phyloP scores from a whole-genome alignment of 768 basidiomycete species.

The Boletus fagicola region DNA sequence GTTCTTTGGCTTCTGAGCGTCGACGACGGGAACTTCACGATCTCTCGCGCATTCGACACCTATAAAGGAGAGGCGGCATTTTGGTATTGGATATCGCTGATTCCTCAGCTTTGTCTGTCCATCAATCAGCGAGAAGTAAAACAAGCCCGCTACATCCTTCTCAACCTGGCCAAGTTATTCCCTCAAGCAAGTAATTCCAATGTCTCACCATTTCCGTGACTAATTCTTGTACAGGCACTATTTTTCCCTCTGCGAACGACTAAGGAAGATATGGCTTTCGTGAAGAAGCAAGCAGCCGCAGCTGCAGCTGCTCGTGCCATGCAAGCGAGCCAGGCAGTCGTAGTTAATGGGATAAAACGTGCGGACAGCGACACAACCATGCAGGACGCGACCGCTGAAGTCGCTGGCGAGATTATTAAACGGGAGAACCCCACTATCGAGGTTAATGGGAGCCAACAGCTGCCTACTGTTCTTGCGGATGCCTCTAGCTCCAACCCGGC shows the following conservation, averaged over 20 bases:
- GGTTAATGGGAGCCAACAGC: conserved; percentile 28
- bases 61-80: conserved; percentile 96
- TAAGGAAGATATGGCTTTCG: conserved; percentile 61
- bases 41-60: conserved; percentile 83
- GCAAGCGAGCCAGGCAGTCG: conserved; percentile 34
- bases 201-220: background rate
- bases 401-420: conserved; percentile 27
- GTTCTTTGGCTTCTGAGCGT: conserved; percentile 96
- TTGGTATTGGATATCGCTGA: conserved; percentile 99
- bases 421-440: conserved; percentile 22
- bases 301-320: conserved; percentile 34
- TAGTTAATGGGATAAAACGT: conserved; percentile 30
- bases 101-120: conserved; percentile 89
- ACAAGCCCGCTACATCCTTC: conserved; percentile 84
- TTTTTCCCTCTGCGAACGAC: conserved; percentile 93
- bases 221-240: conserved; percentile 58
- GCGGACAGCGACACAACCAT: conserved; percentile 30
- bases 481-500: conserved; percentile 10
- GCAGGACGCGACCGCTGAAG: conserved; percentile 31
- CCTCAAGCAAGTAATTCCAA: conserved; percentile 68
- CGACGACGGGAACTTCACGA: conserved; percentile 72
- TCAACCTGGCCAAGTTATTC: conserved; percentile 86
- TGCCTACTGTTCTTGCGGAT: conserved; percentile 17
- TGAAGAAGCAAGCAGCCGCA: conserved; percentile 43
- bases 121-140: conserved; percentile 90